Percentiles rank a stretch among this genome's conserved stretches.
Conservation (phyloP, 129 eudicot genomes). For the Pulicaria dysenterica region DNA sequence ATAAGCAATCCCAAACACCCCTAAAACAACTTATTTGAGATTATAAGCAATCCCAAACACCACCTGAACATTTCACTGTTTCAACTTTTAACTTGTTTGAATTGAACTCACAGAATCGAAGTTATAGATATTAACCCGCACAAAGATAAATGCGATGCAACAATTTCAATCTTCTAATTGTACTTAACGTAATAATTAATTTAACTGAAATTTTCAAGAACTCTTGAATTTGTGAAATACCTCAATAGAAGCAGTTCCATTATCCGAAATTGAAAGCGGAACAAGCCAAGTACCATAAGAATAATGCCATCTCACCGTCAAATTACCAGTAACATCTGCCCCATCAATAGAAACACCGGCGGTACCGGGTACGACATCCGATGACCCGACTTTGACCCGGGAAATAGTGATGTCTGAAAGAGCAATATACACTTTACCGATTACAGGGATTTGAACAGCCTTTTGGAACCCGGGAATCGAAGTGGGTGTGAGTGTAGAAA, state of each 20-base stretch:
- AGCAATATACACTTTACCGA: conserved; percentile 44
- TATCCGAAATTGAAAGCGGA: conserved; percentile 53
- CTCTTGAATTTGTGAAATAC: conserved; percentile 22
- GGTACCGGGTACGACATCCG: conserved; percentile 39
- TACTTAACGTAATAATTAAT: neutral
- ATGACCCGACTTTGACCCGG: conserved; percentile 41
- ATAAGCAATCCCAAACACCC: conserved; percentile 11
- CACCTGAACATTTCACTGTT: no score
- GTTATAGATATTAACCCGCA: no score
- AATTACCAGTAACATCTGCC: conserved; percentile 41
- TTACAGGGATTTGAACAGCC: conserved; percentile 44
- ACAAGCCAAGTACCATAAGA: conserved; percentile 46
- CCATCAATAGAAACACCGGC: conserved; percentile 46
- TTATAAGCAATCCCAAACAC: no score
- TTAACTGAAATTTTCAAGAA: neutral
- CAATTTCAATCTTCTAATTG: neutral
- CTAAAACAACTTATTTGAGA: neutral
- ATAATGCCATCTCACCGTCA: conserved; percentile 57
- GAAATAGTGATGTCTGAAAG: conserved; percentile 49
- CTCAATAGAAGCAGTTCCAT: conserved; percentile 57
- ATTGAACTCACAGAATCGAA: no score
- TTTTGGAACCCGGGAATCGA: conserved; percentile 35
- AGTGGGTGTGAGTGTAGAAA: conserved; percentile 50
- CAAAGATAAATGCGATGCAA: neutral
- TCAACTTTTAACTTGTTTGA: no score